Percentiles rank a stretch among this genome's conserved stretches.
Evolutionary conservation across 208 protist genomes (phyloP).

Genomic region (Leishmania arabica): DNA sequence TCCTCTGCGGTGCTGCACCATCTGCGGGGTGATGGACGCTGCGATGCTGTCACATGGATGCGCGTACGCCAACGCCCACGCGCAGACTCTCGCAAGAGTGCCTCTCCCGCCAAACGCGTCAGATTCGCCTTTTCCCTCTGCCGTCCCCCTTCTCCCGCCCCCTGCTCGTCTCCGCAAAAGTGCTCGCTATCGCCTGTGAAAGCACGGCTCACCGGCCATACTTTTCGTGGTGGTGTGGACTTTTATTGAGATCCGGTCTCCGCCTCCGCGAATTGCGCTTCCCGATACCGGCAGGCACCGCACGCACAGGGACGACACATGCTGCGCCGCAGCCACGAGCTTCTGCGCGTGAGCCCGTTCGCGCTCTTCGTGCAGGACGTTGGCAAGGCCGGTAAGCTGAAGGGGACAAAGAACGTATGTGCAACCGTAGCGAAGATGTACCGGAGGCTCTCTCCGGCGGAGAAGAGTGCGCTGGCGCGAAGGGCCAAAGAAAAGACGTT

Average conservation of each 20-base stretch:
- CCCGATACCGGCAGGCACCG: not conserved
- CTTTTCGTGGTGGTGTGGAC: not conserved
- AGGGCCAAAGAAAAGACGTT: slow-evolving; percentile 41
- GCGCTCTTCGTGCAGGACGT: slow-evolving; percentile 62
- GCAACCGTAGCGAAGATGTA: slow-evolving; percentile 42
- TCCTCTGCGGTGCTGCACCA: not conserved
- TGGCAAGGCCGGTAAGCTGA: slow-evolving; percentile 34
- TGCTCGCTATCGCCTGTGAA: not conserved
- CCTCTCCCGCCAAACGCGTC: not conserved
- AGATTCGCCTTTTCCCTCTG: not conserved
- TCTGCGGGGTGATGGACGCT: not conserved
- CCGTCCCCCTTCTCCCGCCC: not conserved
- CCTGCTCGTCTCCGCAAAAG: not conserved
- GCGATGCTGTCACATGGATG: not conserved
- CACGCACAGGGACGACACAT: slow-evolving; percentile 23
- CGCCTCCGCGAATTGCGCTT: not conserved
- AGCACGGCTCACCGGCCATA: not conserved
- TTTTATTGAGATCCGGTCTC: not conserved
- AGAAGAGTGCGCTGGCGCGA: slow-evolving; percentile 39
- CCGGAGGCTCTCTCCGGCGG: slow-evolving; percentile 31
- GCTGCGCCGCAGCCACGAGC: slow-evolving; percentile 39
- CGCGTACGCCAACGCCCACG: not conserved
- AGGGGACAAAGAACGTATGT: slow-evolving; percentile 4
- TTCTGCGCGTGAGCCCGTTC: slow-evolving; percentile 59
- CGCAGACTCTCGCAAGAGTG: not conserved